Evolutionary conservation across 495 filamentous ascomycete genomes (phyloP).

Genomic region (Lepraria neglecta): DNA sequence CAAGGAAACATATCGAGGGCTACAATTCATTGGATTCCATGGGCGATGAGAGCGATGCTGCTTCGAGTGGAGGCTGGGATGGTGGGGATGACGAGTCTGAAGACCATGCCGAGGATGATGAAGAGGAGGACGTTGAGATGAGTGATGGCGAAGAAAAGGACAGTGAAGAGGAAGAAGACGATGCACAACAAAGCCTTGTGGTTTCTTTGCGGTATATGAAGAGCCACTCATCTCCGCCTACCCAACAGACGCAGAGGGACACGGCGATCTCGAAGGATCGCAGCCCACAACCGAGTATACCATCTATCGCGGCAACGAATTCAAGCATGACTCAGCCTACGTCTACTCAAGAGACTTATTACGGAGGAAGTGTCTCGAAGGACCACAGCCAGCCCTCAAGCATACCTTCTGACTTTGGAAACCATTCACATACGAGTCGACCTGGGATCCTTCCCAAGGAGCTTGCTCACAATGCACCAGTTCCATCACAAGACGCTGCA

Average conservation of each 20-base stretch:
- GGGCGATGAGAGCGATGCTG: slow-evolving; percentile 53
- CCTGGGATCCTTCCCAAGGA: not conserved
- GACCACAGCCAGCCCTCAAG: not conserved
- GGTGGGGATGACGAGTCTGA: slow-evolving; percentile 52
- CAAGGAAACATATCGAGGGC: slow-evolving; percentile 8
- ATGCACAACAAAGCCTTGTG: slow-evolving; percentile 46
- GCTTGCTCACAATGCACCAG: not conserved
- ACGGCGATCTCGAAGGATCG: not conserved
- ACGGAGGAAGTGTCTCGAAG: not conserved
- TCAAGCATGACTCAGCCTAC: not conserved
- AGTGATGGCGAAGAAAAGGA: slow-evolving; percentile 31
- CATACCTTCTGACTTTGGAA: not conserved
- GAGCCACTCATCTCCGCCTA: slow-evolving; percentile 4
- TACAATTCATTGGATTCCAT: slow-evolving; percentile 52
- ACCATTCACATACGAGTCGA: not conserved
- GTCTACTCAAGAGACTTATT: not conserved
- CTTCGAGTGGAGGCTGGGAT: slow-evolving; percentile 44
- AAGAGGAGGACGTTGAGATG: slow-evolving; percentile 41
- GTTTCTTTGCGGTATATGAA: slow-evolving; percentile 55
- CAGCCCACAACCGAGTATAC: not conserved
- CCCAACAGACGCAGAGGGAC: not conserved
- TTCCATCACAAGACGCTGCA: not conserved
- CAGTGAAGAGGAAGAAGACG: slow-evolving; percentile 30
- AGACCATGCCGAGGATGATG: slow-evolving; percentile 48
- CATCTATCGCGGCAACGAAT: not conserved